These are phyloP conservation scores for Alternaria ethzedia DNA, from an alignment of 2,329 filamentous ascomycete species.

Conservation along the genomic window DNA sequence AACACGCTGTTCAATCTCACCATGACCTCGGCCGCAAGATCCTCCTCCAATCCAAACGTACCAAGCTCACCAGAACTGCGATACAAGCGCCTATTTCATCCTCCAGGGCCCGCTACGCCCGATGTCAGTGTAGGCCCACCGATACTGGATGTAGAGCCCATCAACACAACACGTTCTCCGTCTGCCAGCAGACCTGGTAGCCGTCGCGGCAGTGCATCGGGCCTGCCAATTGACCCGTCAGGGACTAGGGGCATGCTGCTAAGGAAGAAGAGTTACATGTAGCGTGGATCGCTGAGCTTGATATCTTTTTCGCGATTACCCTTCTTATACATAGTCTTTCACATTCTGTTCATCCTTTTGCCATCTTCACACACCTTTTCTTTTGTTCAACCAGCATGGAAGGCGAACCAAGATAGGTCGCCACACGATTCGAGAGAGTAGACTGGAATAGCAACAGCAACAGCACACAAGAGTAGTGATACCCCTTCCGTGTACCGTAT, in stretches of 20 bases:
- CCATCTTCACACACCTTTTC: background rate
- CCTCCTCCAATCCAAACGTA: background rate
- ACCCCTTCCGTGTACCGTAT: background rate
- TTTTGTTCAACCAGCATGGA: background rate
- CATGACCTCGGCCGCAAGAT: constrained; percentile 29
- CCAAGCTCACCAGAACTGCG: constrained; percentile 49
- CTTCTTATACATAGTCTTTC: constrained; percentile 1
- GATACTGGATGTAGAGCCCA: background rate
- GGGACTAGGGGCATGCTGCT: constrained; percentile 42
- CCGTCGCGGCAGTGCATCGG: constrained; percentile 25
- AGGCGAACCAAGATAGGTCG: background rate
- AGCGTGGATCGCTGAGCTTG: background rate
- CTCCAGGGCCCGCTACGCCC: constrained; percentile 22
- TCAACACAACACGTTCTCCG: background rate
- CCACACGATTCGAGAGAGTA: background rate
- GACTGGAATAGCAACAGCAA: background rate
- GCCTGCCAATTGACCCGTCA: constrained; percentile 34
- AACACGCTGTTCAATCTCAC: constrained; percentile 29
- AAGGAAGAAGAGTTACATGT: constrained; percentile 26
- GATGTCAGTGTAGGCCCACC: constrained; percentile 20
- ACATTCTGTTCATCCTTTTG: background rate
- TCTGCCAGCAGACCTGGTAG: constrained; percentile 17
- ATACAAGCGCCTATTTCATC: constrained; percentile 53
- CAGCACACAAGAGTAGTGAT: background rate
- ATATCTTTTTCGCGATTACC: background rate